Conservation (phyloP, 2,329 filamentous ascomycete species). For the Keithomyces neogunnii region DNA sequence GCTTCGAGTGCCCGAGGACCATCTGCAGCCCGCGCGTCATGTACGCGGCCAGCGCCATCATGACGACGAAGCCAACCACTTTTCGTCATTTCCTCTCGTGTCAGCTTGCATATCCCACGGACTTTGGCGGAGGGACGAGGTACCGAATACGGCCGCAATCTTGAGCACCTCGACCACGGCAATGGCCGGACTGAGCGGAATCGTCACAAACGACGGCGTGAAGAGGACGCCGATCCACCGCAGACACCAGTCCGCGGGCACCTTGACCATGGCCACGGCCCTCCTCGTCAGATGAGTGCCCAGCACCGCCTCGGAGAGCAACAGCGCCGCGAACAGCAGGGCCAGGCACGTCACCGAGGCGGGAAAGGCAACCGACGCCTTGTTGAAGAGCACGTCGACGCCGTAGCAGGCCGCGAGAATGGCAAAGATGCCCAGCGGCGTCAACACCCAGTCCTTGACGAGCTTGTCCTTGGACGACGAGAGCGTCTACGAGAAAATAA, state of each 20-base stretch:
- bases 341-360: conserved; percentile 52
- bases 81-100: not conserved
- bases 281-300: conserved; percentile 39
- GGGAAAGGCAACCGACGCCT: conserved; percentile 45
- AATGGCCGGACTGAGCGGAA: conserved; percentile 48
- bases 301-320: conserved; percentile 36
- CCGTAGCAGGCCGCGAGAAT: conserved; percentile 35
- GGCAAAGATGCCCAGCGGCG: conserved; percentile 35
- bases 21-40: conserved; percentile 45
- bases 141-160: conserved; percentile 51
- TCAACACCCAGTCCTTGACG: conserved; percentile 34
- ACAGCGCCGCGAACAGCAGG: conserved; percentile 41
- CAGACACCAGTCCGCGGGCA: conserved; percentile 50
- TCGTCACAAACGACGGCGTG: conserved; percentile 49
- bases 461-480: not conserved
- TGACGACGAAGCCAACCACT: conserved; percentile 48
- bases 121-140: conserved; percentile 11
- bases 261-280: conserved; percentile 40
- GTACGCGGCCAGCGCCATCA: conserved; percentile 44
- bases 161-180: conserved; percentile 46
- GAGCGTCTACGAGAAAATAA: too few species aligned
- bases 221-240: conserved; percentile 53
- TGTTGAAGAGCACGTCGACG: conserved; percentile 32
- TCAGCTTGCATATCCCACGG: too few species aligned
- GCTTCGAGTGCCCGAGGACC: conserved; percentile 17